phyloP scores from a whole-genome alignment of 73 alveolate genomes.

The Symbiodinium pilosum region DNA sequence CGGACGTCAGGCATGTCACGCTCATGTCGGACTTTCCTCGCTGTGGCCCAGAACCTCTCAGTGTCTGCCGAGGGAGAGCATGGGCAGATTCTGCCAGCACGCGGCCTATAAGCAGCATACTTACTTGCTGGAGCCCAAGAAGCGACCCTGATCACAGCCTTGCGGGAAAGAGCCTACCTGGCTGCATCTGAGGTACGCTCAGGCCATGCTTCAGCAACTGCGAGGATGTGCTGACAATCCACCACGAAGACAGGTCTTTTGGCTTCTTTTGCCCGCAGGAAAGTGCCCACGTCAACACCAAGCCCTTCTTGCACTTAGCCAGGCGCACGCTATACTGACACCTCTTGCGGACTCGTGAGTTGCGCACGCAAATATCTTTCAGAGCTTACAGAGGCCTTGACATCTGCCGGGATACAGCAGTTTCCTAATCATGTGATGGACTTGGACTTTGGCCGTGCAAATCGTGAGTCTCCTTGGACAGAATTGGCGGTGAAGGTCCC shows the following conservation, averaged over 20 bases:
- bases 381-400: not conserved
- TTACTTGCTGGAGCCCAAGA: not conserved
- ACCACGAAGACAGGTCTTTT: not conserved
- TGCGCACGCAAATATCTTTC: too few relatives aligned
- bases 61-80: not conserved
- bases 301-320: not conserved
- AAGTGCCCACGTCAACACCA: conserved; percentile 3
- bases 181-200: not conserved
- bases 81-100: not conserved
- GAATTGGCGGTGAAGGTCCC: not conserved
- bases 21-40: not conserved
- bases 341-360: not conserved
- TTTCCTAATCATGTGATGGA: not conserved
- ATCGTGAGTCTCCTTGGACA: not conserved
- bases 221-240: not conserved
- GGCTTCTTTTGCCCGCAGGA: not conserved
- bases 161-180: too few relatives aligned
- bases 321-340: not conserved
- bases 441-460: not conserved
- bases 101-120: conserved; percentile 24
- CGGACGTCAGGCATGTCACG: not conserved
- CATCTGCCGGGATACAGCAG: not conserved
- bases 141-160: too few relatives aligned
- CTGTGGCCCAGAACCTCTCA: not conserved
- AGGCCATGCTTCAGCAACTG: not conserved